Evolutionary conservation across 2,329 filamentous ascomycete genomes (phyloP).

Genomic region (Huntiella omanensis): DNA sequence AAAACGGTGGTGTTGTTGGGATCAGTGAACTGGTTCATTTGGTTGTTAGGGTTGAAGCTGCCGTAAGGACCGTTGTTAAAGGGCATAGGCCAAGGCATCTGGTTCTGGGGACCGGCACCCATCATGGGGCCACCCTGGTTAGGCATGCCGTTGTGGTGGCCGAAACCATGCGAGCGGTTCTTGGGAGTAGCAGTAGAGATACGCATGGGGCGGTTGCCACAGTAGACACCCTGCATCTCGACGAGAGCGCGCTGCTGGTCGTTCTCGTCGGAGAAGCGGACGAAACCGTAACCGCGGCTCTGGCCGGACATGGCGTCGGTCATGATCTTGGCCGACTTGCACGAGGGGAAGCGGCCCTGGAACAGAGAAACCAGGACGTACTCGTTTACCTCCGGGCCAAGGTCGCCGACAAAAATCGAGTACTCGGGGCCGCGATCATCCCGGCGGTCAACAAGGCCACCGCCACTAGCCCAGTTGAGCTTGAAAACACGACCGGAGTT

Average conservation of each 20-base stretch:
- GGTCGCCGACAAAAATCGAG: constrained; percentile 93
- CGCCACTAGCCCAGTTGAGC: constrained; percentile 97
- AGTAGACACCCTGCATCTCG: constrained; percentile 99
- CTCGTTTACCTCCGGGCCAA: constrained; percentile 96
- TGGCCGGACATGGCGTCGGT: constrained; percentile 95
- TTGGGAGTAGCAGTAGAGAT: constrained; percentile 96
- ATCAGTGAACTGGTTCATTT: constrained; percentile 99
- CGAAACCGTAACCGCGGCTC: constrained; percentile 94
- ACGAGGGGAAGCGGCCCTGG: constrained; percentile 86
- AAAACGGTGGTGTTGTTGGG: constrained; percentile 99
- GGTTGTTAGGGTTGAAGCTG: constrained; percentile 29
- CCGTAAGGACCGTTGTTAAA: constrained; percentile 16
- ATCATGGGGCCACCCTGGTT: constrained; percentile 26
- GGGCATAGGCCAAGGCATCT: constrained; percentile 24
- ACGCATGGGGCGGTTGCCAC: constrained; percentile 94
- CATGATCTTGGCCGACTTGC: constrained; percentile 99
- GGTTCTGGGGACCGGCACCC: constrained; percentile 24
- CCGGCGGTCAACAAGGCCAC: constrained; percentile 81
- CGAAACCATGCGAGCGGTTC: constrained; percentile 41
- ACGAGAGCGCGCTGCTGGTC: constrained; percentile 90
- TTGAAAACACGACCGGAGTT: constrained; percentile 94
- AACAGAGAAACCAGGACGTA: constrained; percentile 94
- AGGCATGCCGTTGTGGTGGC: constrained; percentile 21
- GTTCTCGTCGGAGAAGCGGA: constrained; percentile 85
- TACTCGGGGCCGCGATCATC: constrained; percentile 94